Evolutionary conservation across 176 grass and related monocot genomes (phyloP).

Genomic region (Tillandsia leiboldiana): DNA sequence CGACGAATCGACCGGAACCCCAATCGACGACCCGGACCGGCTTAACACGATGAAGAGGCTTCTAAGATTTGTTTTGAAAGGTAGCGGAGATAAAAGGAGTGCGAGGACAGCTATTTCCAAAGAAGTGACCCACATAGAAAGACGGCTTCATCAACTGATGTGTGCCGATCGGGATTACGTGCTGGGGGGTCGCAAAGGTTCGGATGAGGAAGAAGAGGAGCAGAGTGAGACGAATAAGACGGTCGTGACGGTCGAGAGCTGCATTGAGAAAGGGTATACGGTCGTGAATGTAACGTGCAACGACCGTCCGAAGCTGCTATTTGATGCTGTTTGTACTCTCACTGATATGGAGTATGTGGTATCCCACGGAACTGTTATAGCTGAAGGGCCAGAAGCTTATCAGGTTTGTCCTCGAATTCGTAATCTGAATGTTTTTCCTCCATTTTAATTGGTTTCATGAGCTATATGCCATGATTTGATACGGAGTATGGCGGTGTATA

Average conservation of each 20-base stretch:
- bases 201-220: background rate
- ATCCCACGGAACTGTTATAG: slow-evolving; percentile 73
- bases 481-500: no score
- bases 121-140: slow-evolving; percentile 36
- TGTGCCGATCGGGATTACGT: slow-evolving; percentile 22
- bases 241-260: slow-evolving; percentile 51
- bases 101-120: slow-evolving; percentile 24
- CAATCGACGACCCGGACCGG: slow-evolving; percentile 40
- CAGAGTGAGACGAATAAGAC: slow-evolving; percentile 1
- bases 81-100: slow-evolving; percentile 30
- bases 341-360: slow-evolving; percentile 88
- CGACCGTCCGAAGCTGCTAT: slow-evolving; percentile 70
- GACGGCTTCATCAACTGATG: slow-evolving; percentile 90
- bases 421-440: no score
- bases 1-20: slow-evolving; percentile 31
- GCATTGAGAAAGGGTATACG: slow-evolving; percentile 63
- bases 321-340: slow-evolving; percentile 85
- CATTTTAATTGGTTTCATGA: no score
- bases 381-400: slow-evolving; percentile 64
- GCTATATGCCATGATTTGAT: no score
- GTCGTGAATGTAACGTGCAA: slow-evolving; percentile 64
- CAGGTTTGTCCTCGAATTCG: slow-evolving; percentile 27
- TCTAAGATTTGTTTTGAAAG: slow-evolving; percentile 59
- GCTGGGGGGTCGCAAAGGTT: background rate
- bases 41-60: slow-evolving; percentile 45